Evolutionary conservation across 305 asterid species (phyloP).

Genomic region (Solanum hybrid): DNA sequence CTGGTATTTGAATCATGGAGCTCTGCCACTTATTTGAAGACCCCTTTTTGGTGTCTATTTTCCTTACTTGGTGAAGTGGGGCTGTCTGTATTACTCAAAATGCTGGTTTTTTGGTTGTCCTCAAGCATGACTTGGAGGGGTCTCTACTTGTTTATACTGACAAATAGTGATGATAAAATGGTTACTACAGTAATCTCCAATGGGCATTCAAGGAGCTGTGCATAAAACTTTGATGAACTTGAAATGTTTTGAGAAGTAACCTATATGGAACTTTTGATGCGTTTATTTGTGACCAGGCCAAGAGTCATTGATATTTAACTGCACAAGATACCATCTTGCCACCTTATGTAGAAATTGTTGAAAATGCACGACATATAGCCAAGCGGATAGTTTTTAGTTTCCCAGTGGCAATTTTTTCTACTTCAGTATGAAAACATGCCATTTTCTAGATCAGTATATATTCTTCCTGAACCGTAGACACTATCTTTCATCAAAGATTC

Average conservation of each 20-base stretch:
- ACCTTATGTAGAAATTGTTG: background rate
- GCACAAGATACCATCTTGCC: background rate
- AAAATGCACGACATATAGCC: background rate
- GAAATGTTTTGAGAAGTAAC: background rate
- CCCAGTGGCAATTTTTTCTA: background rate
- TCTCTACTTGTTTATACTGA: background rate
- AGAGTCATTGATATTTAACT: background rate
- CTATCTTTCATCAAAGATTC: background rate
- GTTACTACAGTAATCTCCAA: no score
- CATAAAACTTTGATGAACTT: background rate
- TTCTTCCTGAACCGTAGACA: background rate
- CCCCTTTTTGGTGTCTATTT: background rate
- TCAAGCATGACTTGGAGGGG: background rate
- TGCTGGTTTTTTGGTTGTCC: background rate
- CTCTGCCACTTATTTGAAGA: background rate
- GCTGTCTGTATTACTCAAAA: background rate
- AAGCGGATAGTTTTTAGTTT: background rate
- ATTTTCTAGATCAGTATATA: background rate
- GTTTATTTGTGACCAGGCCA: background rate
- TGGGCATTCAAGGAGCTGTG: background rate
- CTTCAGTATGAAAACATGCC: background rate
- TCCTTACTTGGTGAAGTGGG: background rate
- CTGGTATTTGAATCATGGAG: background rate
- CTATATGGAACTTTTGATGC: background rate
- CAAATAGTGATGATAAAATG: no score